Conservation (phyloP, 2,329 filamentous ascomycete genomes). For the Scedosporium dehoogii region DNA sequence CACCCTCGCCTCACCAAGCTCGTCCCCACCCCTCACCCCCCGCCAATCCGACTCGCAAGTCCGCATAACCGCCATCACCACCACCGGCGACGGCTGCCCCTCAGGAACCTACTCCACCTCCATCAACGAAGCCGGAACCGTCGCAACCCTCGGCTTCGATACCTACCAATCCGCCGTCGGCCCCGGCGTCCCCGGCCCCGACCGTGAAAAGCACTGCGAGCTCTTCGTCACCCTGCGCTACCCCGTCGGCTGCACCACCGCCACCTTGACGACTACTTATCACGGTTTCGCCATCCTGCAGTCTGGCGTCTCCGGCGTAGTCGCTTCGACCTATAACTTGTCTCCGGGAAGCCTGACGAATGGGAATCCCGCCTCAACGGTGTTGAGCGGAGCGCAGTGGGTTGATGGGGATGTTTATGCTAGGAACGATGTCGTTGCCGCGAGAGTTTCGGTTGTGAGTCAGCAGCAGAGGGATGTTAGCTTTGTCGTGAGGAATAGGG, state of each 20-base stretch:
- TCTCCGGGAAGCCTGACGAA: background rate
- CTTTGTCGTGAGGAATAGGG: slow-evolving; percentile 2
- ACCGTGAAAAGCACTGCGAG: slow-evolving; percentile 7
- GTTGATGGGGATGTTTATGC: background rate
- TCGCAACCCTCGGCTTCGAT: slow-evolving; percentile 4
- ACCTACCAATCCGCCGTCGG: slow-evolving; percentile 4
- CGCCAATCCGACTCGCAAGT: slow-evolving; percentile 2
- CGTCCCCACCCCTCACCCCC: background rate
- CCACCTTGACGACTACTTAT: background rate
- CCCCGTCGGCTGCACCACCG: slow-evolving; percentile 5
- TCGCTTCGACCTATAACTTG: background rate
- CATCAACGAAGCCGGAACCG: background rate
- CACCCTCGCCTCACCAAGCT: background rate
- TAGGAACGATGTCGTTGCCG: background rate
- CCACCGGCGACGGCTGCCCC: slow-evolving; percentile 6
- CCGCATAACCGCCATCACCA: slow-evolving; percentile 1
- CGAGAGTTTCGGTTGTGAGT: background rate
- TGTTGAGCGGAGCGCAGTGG: background rate
- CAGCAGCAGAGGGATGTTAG: slow-evolving; percentile 1
- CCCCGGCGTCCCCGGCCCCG: background rate
- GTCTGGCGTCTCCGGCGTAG: background rate
- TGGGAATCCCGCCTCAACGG: background rate
- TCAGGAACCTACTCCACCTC: background rate
- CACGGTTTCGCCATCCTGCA: slow-evolving; percentile 4
- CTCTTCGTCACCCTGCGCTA: slow-evolving; percentile 2